Evolutionary conservation across 805 yeast species (phyloP).

Genomic region (Hanseniaspora pseudoguilliermondii): DNA sequence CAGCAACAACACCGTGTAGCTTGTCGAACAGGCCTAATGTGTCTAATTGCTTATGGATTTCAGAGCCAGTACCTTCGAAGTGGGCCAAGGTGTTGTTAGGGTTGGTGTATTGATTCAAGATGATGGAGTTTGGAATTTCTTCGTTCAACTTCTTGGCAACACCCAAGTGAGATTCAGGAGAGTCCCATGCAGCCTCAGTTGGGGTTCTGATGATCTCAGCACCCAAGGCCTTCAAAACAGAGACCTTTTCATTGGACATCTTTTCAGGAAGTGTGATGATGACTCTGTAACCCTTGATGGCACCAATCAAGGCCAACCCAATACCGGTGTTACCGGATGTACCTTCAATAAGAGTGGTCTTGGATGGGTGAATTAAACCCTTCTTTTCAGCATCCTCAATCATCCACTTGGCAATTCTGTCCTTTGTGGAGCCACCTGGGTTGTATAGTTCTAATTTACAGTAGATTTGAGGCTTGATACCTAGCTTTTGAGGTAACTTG

Average conservation of each 20-base stretch:
- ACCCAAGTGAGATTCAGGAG: constrained; percentile 84
- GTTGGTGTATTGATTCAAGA: constrained; percentile 72
- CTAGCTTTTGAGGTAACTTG: constrained; percentile 62
- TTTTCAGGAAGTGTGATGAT: constrained; percentile 82
- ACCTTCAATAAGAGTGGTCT: constrained; percentile 69
- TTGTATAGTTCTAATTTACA: constrained; percentile 76
- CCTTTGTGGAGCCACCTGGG: constrained; percentile 85
- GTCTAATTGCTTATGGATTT: constrained; percentile 68
- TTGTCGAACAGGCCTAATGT: constrained; percentile 34
- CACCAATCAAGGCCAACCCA: constrained; percentile 77
- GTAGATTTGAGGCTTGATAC: constrained; percentile 56
- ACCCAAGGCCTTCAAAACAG: constrained; percentile 77
- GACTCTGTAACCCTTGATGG: constrained; percentile 74
- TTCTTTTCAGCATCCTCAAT: constrained; percentile 68
- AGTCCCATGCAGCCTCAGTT: constrained; percentile 84
- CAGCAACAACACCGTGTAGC: constrained; percentile 66
- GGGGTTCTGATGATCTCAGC: constrained; percentile 88
- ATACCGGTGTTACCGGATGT: constrained; percentile 89
- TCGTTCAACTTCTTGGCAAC: constrained; percentile 68
- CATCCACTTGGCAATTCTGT: constrained; percentile 78
- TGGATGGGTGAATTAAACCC: constrained; percentile 71
- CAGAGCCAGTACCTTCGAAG: constrained; percentile 71
- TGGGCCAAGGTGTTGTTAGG: constrained; percentile 73
- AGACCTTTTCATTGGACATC: constrained; percentile 83
- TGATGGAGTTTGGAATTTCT: constrained; percentile 75